Percentiles rank a stretch among this genome's conserved stretches.
Evolutionary conservation across 495 filamentous ascomycete genomes (phyloP).

Genomic region (Penicillium daleae): DNA sequence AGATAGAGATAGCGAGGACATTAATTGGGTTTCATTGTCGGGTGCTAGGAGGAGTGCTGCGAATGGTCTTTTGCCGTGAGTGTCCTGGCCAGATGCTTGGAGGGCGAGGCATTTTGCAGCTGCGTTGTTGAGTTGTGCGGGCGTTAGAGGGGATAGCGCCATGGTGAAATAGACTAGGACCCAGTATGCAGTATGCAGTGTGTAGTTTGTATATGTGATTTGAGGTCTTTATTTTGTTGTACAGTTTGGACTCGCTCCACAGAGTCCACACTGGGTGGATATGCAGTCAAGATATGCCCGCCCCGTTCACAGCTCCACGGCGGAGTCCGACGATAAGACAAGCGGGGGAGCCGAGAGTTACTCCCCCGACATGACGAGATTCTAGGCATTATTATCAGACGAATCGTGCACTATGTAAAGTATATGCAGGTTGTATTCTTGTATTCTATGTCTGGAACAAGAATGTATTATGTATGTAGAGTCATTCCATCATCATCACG

Average conservation of each 20-base stretch:
- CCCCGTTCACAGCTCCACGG: conserved; percentile 12
- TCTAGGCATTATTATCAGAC: neutral
- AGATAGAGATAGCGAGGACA: conserved; percentile 54
- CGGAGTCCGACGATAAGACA: conserved; percentile 26
- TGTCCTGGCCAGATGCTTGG: conserved; percentile 43
- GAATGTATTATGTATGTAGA: conserved; percentile 11
- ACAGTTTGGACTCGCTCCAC: neutral
- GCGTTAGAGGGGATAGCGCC: conserved; percentile 16
- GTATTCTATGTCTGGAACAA: conserved; percentile 3
- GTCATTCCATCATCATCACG: conserved; percentile 18
- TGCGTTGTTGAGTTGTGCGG: conserved; percentile 37
- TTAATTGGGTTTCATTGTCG: conserved; percentile 52
- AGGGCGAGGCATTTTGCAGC: conserved; percentile 44
- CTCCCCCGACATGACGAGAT: conserved; percentile 11
- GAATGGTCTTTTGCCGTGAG: conserved; percentile 53
- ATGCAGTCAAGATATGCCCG: conserved; percentile 1
- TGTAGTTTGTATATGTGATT: neutral
- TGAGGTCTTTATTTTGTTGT: neutral
- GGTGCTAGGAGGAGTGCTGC: conserved; percentile 51
- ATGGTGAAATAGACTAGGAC: neutral
- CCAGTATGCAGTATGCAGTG: neutral
- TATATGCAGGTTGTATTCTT: neutral
- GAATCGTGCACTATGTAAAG: conserved; percentile 1
- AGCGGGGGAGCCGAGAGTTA: conserved; percentile 13
- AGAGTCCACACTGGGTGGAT: conserved; percentile 5